Evolutionary conservation across 2,329 filamentous ascomycete genomes (phyloP), one percentile per base, ranked within the genome.

Genomic region (Aspergillus floridensis): DNA sequence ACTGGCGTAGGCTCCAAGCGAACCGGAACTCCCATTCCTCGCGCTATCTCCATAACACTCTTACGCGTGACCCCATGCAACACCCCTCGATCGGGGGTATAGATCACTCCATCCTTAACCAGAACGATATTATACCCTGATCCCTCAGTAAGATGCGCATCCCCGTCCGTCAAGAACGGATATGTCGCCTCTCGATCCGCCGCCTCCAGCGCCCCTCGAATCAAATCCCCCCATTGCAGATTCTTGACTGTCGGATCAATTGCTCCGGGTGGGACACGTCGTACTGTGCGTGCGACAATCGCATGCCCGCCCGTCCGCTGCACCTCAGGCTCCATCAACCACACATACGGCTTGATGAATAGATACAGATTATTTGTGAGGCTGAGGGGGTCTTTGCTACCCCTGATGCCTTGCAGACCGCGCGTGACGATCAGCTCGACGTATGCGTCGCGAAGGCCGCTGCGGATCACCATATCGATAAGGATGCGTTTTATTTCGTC

Each of bases 361-460:
- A 83, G 74, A 65, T 83, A 83, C 1, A 83, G 68, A 21, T 71
- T 77, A 53, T 78, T 77, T 1, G 65, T 49, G 5, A 77, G 50
- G 2, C 78, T 74, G 2, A 73, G 71, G 0, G 72, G 68, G 1
- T 67, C 64, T 1, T 66, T 53, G 0, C 72, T 78, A 0, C 26
- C 26, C 26, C 80, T 70, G 0, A 82, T 77, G n/a, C 76, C 72
- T 14, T 68, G 73, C 0, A 82, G 57, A 0, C 81, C 81, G 1
- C 81, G 76, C 0, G 81, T 83, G 41, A 83, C 79, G 24, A 83
- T 82, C 0, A 83, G 53, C 61, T 82, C 77, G 31, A 82, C 79
- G 54, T 80, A 83, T 0, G 79, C 81, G 60, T 84, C 81, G 0
- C 71, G 67, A 31, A 83, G 81, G 0, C 76, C 80, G 44, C 75